phyloP scores from a whole-genome alignment of 345 rosid species.

The Eucalyptus curtisii region DNA sequence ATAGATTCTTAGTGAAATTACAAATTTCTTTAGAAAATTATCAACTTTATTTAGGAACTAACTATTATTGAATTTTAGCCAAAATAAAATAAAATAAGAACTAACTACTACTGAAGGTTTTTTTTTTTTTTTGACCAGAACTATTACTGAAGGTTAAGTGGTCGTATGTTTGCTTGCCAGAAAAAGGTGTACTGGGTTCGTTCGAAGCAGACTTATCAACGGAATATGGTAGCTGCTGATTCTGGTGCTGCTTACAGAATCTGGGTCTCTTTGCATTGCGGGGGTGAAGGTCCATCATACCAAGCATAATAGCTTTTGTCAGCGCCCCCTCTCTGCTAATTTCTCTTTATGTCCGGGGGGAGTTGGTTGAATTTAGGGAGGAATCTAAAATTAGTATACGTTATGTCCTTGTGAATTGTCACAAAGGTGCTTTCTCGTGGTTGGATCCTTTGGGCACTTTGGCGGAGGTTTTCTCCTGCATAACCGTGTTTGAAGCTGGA shows the following conservation, averaged over 20 bases:
- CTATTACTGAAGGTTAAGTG: neutral
- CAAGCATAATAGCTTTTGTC: neutral
- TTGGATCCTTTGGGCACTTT: neutral
- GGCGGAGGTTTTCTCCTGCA: neutral
- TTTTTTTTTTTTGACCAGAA: no score
- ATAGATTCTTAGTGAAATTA: neutral
- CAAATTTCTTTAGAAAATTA: neutral
- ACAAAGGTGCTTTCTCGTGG: neutral
- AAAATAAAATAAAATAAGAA: no score
- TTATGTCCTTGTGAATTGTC: neutral
- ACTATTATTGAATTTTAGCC: neutral
- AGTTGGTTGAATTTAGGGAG: neutral
- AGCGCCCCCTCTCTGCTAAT: neutral
- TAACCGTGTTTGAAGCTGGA: neutral
- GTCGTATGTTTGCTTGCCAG: neutral
- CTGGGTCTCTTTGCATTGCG: neutral
- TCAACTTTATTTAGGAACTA: neutral
- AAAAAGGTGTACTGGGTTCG: neutral
- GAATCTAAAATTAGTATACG: neutral
- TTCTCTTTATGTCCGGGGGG: neutral
- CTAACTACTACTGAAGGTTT: no score
- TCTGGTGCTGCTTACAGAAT: neutral
- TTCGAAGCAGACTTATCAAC: neutral
- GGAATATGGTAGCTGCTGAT: neutral
- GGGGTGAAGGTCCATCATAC: neutral